Conservation (phyloP, 2,329 filamentous ascomycete species). For the Elsinoe perseae region DNA sequence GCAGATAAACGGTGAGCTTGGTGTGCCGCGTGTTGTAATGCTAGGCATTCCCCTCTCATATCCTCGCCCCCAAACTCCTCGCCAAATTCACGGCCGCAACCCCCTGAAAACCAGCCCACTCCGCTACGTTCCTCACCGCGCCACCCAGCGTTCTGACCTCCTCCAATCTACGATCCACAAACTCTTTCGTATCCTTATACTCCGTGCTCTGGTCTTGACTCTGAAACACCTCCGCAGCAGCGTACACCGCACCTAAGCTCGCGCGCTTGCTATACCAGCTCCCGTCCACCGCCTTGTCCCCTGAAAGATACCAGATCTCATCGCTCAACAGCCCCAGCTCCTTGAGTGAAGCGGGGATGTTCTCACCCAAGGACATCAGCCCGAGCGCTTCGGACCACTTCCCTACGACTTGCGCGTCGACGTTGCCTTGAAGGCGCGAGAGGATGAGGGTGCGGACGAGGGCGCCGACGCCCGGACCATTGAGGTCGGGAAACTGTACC, state of each 20-base stretch:
- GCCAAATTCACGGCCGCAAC: constrained; percentile 71
- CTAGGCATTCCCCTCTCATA: constrained; percentile 55
- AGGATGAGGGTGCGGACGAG: constrained; percentile 67
- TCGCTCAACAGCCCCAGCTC: constrained; percentile 80
- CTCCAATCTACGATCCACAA: constrained; percentile 66
- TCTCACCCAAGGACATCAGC: constrained; percentile 76
- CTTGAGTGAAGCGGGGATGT: constrained; percentile 64
- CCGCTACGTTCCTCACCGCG: constrained; percentile 55
- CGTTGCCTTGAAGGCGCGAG: constrained; percentile 69
- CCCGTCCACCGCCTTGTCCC: constrained; percentile 71
- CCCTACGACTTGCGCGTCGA: constrained; percentile 51
- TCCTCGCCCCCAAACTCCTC: constrained; percentile 76
- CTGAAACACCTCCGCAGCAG: constrained; percentile 78
- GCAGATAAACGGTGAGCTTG: no score
- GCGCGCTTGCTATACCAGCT: constrained; percentile 78
- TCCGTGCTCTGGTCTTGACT: constrained; percentile 70
- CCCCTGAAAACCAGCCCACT: constrained; percentile 78
- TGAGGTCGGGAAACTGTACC: constrained; percentile 37
- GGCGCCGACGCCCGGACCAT: constrained; percentile 41
- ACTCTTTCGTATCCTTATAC: constrained; percentile 71
- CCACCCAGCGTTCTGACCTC: constrained; percentile 59
- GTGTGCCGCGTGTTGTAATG: no score
- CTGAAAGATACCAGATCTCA: constrained; percentile 83
- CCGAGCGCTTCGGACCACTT: constrained; percentile 89
- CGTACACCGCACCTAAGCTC: constrained; percentile 59